Base-by-base conservation (phyloP, 768 basidiomycete genomes). In the Lactarius akahatsu region DNA sequence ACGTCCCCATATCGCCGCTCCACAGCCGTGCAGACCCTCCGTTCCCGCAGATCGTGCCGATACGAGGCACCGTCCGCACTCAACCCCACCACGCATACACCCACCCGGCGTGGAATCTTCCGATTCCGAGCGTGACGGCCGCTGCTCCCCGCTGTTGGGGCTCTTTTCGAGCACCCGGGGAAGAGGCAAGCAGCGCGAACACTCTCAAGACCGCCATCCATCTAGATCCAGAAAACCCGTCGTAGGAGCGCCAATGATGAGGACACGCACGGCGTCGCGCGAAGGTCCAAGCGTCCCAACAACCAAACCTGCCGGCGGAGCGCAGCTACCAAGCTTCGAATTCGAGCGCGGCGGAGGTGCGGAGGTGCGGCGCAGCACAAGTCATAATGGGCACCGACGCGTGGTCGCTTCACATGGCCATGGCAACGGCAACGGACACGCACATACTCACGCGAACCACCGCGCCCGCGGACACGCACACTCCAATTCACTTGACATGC, bases 121-220 rank as follows among this genome's bases (percentile, higher is more conserved):
- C 56, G 64, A 68, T 61, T 47, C 63, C 43, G 70, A 74, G 63
- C 71, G 70, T 65, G 71, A 69, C 38, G 77, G 76, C 18, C 69
- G 76, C 45, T 77, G 77, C 65, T 77, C 77, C n/a, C 77, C 77
- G 10, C 62, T 77, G 6, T 72, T 76, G 57, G 73, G 74, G 6
- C 64, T 76, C 20, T 70, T 72, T 32, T 68, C 74, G 20, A 64
- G 70, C 40, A 70, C 66, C 41, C 61, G 72, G 11, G 63, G 72
- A 9, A 64, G 63, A 30, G 28, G 59, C 62, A 66, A 65, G 47
- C 70, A 63, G 36, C 62, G 66, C 23, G 41, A 50, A 18, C 59
- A 61, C 28, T 28, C 61, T 20, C 43, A 50, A n/a, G 43, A 38
- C 18, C 23, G 60, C 62, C 57, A 41, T 23, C 5, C 56, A 61